A percentile compares a stretch with the other conserved stretches of the same genome.
Evolutionary conservation across 495 filamentous ascomycete genomes (phyloP).

Genomic region (Margaritispora aquatica): DNA sequence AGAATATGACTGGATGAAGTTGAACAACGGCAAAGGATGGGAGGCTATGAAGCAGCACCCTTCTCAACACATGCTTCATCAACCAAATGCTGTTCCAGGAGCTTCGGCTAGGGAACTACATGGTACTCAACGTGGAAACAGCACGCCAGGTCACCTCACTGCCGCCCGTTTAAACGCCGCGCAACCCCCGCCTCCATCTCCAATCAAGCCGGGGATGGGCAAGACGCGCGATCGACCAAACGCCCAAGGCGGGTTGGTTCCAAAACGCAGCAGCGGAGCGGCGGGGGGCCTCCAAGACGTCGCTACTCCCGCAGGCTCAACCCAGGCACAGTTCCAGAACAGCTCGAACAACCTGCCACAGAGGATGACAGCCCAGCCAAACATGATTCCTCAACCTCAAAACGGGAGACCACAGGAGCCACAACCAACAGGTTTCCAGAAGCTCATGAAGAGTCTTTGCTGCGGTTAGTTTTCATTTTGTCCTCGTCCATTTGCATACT

Average conservation of each 20-base stretch:
- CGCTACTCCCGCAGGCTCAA: slow-evolving; percentile 74
- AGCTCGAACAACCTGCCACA: slow-evolving; percentile 77
- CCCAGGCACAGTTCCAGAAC: slow-evolving; percentile 85
- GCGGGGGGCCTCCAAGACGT: slow-evolving; percentile 65
- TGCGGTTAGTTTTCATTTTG: slow-evolving; percentile 54
- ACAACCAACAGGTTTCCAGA: slow-evolving; percentile 54
- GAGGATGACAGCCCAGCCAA: slow-evolving; percentile 54
- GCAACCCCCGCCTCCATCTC: slow-evolving; percentile 85
- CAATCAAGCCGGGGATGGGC: slow-evolving; percentile 70
- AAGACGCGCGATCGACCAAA: slow-evolving; percentile 77
- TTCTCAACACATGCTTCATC: slow-evolving; percentile 67
- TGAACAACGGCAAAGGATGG: slow-evolving; percentile 92
- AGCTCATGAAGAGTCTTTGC: slow-evolving; percentile 77
- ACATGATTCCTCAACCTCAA: slow-evolving; percentile 43
- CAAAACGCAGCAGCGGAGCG: slow-evolving; percentile 67
- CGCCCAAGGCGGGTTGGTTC: slow-evolving; percentile 61
- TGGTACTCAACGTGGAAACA: slow-evolving; percentile 46
- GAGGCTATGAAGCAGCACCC: slow-evolving; percentile 84
- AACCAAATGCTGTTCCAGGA: slow-evolving; percentile 64
- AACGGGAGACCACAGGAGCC: slow-evolving; percentile 38
- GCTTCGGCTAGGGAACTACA: slow-evolving; percentile 75
- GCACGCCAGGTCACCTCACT: slow-evolving; percentile 61
- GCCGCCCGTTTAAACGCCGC: slow-evolving; percentile 94
- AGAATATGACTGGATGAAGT: slow-evolving; percentile 99
- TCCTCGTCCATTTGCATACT: background rate